phyloP scores from a whole-genome alignment of 1,284 basidiomycete genomes.

The Naganishia sp. region DNA sequence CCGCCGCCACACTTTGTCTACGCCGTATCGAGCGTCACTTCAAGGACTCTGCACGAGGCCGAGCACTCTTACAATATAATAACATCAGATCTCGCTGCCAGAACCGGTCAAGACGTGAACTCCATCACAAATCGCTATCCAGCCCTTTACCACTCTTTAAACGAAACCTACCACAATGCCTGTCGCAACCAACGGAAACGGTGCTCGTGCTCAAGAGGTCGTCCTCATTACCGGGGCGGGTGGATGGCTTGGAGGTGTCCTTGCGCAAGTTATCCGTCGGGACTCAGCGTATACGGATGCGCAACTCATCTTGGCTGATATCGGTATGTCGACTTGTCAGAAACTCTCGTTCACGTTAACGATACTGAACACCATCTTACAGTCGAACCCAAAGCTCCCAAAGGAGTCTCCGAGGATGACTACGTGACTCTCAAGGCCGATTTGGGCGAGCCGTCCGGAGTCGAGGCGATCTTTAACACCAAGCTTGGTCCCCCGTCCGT shows the following conservation, averaged over 20 bases:
- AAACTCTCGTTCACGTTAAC: no score
- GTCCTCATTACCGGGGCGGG: slow-evolving; percentile 47
- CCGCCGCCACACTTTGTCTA: no score
- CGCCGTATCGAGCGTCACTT: no score
- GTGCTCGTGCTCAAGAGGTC: slow-evolving; percentile 28
- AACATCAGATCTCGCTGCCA: not conserved
- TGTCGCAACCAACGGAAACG: slow-evolving; percentile 31
- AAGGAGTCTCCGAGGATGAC: slow-evolving; percentile 47
- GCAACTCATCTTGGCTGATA: slow-evolving; percentile 51
- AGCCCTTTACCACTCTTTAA: not conserved
- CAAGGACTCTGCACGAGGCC: no score
- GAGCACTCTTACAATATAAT: no score
- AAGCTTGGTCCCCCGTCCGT: slow-evolving; percentile 47
- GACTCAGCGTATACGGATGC: slow-evolving; percentile 48
- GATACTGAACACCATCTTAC: not conserved
- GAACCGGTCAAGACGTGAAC: not conserved
- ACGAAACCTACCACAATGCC: slow-evolving; percentile 31
- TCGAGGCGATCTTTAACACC: slow-evolving; percentile 54
- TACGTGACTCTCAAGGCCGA: slow-evolving; percentile 58
- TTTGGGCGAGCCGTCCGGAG: slow-evolving; percentile 56
- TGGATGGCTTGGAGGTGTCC: slow-evolving; percentile 49
- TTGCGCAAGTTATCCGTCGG: slow-evolving; percentile 44
- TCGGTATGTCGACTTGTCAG: slow-evolving; percentile 33
- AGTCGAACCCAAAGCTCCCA: slow-evolving; percentile 58
- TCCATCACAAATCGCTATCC: not conserved